Conservation (phyloP, 495 filamentous ascomycete species). For the Penicillium ochrochloron region DNA sequence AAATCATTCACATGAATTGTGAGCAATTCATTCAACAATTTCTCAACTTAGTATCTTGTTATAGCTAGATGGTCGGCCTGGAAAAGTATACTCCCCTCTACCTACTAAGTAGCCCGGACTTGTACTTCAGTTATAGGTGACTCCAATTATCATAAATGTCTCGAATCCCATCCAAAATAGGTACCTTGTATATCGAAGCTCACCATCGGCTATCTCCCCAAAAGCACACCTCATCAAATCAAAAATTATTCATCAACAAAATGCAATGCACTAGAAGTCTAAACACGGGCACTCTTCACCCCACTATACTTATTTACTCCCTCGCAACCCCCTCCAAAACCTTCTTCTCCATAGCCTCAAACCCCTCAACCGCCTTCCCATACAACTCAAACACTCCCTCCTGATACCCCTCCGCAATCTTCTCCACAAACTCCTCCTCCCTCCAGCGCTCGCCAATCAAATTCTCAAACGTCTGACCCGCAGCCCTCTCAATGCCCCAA, state of each 20-base stretch:
- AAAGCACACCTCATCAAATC: background rate
- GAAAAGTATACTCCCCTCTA: too few relatives aligned
- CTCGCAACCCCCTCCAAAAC: slow-evolving; percentile 54
- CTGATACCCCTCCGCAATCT: slow-evolving; percentile 81
- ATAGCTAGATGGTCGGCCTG: too few relatives aligned
- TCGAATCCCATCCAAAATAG: too few relatives aligned
- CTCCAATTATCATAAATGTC: too few relatives aligned
- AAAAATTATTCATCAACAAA: background rate
- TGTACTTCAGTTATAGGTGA: too few relatives aligned
- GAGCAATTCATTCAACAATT: background rate
- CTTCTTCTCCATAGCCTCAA: slow-evolving; percentile 76
- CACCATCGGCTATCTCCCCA: too few relatives aligned
- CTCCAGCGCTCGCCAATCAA: slow-evolving; percentile 81
- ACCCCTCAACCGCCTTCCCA: slow-evolving; percentile 73
- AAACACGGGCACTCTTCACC: background rate
- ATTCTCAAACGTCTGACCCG: slow-evolving; percentile 82
- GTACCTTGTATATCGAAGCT: too few relatives aligned
- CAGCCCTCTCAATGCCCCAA: slow-evolving; percentile 77
- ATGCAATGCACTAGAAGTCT: background rate
- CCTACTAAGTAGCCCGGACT: too few relatives aligned
- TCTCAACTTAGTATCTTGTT: background rate
- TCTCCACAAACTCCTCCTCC: slow-evolving; percentile 80
- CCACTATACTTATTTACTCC: background rate
- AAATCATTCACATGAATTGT: background rate
- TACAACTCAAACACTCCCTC: slow-evolving; percentile 74